These are phyloP conservation scores for Arabidopsis thaliana DNA, from an alignment of 345 rosid species.

Conservation along the genomic window TAIR10.1 NC_003071.7:11567001-11567500, in stretches of 20 bases:
- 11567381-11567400: conserved; percentile 1
- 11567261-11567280: not conserved
- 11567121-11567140: conserved; percentile 60
- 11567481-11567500: not conserved
- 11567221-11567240: not conserved
- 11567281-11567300: conserved; percentile 2
- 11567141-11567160: conserved; percentile 62
- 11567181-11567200: not conserved
- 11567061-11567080: conserved; percentile 74
- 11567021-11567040: conserved; percentile 68
- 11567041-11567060: conserved; percentile 73
- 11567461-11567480: not conserved
- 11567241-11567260: conserved; percentile 15
- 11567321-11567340: conserved; percentile 40
- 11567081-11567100: conserved; percentile 75
- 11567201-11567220: too few species aligned
- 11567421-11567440: not conserved
- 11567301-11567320: conserved; percentile 2
- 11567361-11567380: not conserved
- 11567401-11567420: not conserved
- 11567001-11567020: conserved; percentile 63
- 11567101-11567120: conserved; percentile 63
- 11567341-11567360: conserved; percentile 9
- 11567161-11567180: conserved; percentile 43
- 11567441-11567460: too few species aligned